phyloP scores from a whole-genome alignment of 2,329 filamentous ascomycete species.

The Macrophomina pseudophaseolina region DNA sequence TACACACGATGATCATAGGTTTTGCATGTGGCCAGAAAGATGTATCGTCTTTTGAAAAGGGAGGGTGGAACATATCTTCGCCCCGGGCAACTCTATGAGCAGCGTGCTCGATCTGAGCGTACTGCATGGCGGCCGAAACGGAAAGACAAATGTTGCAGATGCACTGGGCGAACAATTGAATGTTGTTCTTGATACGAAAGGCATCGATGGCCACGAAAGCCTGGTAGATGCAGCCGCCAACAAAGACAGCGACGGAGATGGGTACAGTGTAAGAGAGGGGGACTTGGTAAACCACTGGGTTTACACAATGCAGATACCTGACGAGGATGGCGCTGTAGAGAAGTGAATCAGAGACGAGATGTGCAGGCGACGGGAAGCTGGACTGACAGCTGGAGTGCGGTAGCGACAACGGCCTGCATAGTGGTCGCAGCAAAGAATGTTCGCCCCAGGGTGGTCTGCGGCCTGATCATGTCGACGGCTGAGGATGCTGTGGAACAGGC shows the following conservation, averaged over 20 bases:
- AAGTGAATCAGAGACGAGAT: background rate
- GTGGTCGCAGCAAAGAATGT: background rate
- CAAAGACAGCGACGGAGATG: conserved; percentile 10
- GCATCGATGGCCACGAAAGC: conserved; percentile 33
- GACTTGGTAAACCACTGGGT: background rate
- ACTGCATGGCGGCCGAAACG: conserved; percentile 32
- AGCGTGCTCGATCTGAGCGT: conserved; percentile 27
- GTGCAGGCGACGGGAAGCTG: no score
- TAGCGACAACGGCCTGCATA: background rate
- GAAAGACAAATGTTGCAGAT: conserved; percentile 32
- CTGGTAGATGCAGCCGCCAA: conserved; percentile 34
- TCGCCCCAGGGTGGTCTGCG: background rate
- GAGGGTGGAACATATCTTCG: background rate
- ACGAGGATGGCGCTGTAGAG: background rate
- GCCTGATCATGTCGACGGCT: conserved; percentile 1
- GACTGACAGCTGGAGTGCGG: background rate
- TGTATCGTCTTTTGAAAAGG: conserved; percentile 30
- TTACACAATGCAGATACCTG: conserved; percentile 1
- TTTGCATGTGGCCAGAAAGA: conserved; percentile 26
- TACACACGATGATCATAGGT: conserved; percentile 22
- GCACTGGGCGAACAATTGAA: conserved; percentile 34
- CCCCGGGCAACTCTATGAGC: background rate
- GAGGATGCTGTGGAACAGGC: background rate
- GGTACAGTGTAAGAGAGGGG: conserved; percentile 8
- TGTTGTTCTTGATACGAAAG: conserved; percentile 34